Base-by-base conservation (phyloP, 1,284 basidiomycete genomes). In the Melampsora occidentalis region DNA sequence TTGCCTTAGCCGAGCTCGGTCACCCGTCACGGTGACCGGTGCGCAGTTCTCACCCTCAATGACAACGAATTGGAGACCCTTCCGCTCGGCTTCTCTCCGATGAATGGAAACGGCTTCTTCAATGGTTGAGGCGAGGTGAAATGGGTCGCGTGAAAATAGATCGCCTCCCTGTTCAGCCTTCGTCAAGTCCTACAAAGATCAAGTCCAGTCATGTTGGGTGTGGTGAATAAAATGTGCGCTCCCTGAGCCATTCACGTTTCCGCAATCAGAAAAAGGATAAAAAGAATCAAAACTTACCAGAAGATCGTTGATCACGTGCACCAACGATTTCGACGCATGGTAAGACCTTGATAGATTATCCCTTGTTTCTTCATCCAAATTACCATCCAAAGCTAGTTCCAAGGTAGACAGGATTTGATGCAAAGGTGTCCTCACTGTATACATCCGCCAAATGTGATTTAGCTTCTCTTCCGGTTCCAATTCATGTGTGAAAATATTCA, bases 261-360 rank as follows among this genome's bases (percentile, higher is more conserved):
- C 25, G 5, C 20, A 57, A 57, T 69, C 35, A 76, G 59, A 46
- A 35, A 78, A 14, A 31, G n/a, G 20, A 61, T 16, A 42, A 33
- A 78, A 14, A 31, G n/a, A 20, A 61, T 16, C 6, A 59, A 57
- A 5, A 81, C 85, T 62, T 78, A 89, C 88, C 78, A 94, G 86
- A 39, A 94, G 84, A 83, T 94, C 92, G 81, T 94, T 94, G 83
- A 94, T 93, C 51, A 84, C 83, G 89, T 92, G 85, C 89, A 92
- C 48, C 35, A 93, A 84, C 1, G 81, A 79, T 25, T 78, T 78
- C 7, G 91, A 93, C 0, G 93, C 92, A 61, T 89, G 86, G 83
- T 94, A 91, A 35, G 90, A 91, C 78, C 89, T 89, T 77, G 86
- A 88, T 9, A 94, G 85, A 82, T 94, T 93, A 72, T 90, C 89